These are phyloP conservation scores for Fusarium verrucosum DNA, from an alignment of 2,329 filamentous ascomycete genomes.

Conservation along the genomic window DNA sequence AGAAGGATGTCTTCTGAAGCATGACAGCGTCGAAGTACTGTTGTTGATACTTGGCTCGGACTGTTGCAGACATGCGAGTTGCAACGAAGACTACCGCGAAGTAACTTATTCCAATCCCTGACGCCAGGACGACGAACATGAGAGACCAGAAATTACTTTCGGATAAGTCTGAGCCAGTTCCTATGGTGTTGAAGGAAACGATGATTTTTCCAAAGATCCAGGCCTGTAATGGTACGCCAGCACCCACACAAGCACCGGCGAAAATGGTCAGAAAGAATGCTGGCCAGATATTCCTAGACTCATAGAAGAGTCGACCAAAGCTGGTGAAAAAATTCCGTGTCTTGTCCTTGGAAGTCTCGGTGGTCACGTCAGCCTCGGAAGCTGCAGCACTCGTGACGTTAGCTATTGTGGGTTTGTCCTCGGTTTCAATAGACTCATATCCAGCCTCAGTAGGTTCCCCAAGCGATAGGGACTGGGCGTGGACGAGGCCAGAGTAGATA, in stretches of 20 bases:
- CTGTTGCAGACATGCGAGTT: slow-evolving; percentile 57
- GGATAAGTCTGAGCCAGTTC: slow-evolving; percentile 48
- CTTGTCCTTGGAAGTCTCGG: slow-evolving; percentile 42
- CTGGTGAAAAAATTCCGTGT: slow-evolving; percentile 59
- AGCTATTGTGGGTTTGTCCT: slow-evolving; percentile 53
- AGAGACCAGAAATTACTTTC: slow-evolving; percentile 69
- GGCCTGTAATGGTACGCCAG: slow-evolving; percentile 61
- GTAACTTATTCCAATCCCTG: slow-evolving; percentile 62
- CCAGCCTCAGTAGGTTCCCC: slow-evolving; percentile 55
- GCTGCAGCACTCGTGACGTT: slow-evolving; percentile 58
- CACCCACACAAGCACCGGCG: slow-evolving; percentile 55
- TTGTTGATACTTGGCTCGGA: slow-evolving; percentile 64
- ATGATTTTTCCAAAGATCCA: slow-evolving; percentile 66
- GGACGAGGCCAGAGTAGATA: slow-evolving; percentile 74
- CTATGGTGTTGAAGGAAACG: slow-evolving; percentile 56
- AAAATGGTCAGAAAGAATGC: slow-evolving; percentile 61
- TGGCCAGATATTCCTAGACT: slow-evolving; percentile 62
- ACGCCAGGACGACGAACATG: slow-evolving; percentile 71
- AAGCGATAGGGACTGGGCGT: slow-evolving; percentile 67
- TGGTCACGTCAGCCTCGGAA: slow-evolving; percentile 46
- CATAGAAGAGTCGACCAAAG: slow-evolving; percentile 65
- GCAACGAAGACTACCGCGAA: slow-evolving; percentile 53
- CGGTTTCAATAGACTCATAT: slow-evolving; percentile 51
- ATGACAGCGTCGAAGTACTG: slow-evolving; percentile 70
- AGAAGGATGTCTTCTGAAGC: slow-evolving; percentile 67